Conservation (phyloP, 1,139 yeast species). For the Kluyveromyces sp. region DNA sequence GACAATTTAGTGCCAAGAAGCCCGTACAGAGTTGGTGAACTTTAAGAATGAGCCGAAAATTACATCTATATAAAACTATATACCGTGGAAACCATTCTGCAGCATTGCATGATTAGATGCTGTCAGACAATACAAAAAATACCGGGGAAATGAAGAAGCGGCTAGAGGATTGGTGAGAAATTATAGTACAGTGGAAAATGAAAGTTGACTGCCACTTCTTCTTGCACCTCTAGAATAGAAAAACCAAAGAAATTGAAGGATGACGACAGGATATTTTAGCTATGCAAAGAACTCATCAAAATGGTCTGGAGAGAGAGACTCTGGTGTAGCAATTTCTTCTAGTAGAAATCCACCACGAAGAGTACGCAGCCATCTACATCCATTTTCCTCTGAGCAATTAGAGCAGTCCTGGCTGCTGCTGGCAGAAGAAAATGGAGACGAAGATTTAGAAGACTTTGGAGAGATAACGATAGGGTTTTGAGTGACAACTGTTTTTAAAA, state of each 20-base stretch:
- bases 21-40: too few species aligned
- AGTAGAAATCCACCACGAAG: slow-evolving; percentile 67
- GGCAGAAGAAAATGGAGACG: slow-evolving; percentile 1
- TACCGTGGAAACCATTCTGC: neutral
- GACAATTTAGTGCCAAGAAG: too few species aligned
- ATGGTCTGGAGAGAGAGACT: slow-evolving; percentile 65
- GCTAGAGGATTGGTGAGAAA: neutral
- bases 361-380: slow-evolving; percentile 54
- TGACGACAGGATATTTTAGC: slow-evolving; percentile 10
- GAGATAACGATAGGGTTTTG: slow-evolving; percentile 33
- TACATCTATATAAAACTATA: neutral
- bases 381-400: neutral
- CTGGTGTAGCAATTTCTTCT: slow-evolving; percentile 72
- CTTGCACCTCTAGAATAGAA: too few species aligned
- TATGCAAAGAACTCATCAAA: slow-evolving; percentile 56
- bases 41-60: neutral
- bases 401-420: slow-evolving; percentile 1
- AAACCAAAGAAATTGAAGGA: too few species aligned
- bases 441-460: neutral
- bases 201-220: too few species aligned
- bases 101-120: neutral
- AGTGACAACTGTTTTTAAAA: slow-evolving; percentile 59
- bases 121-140: neutral
- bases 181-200: too few species aligned
- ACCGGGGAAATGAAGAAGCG: too few species aligned